phyloP scores from a whole-genome alignment of 1,139 yeast species.

The Zhuliangozyma parablackwelliae region DNA sequence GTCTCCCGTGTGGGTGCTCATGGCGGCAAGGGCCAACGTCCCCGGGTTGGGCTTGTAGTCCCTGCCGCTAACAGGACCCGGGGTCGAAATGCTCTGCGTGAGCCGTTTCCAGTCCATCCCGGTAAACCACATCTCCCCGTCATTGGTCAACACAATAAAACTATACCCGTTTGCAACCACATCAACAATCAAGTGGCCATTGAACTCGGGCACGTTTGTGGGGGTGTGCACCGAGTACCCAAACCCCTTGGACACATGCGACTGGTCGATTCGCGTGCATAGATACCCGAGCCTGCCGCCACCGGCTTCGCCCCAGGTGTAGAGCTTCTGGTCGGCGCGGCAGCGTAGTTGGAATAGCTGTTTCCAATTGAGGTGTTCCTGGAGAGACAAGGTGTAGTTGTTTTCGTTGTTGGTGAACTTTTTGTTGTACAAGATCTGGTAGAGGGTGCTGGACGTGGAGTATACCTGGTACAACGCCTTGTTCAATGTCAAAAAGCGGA shows the following conservation, averaged over 20 bases:
- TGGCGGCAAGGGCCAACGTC: slow-evolving; percentile 12
- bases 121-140: slow-evolving; percentile 52
- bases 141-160: slow-evolving; percentile 53
- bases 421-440: slow-evolving; percentile 47
- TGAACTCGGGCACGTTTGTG: slow-evolving; percentile 26
- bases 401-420: slow-evolving; percentile 29
- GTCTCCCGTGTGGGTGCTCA: slow-evolving; percentile 2
- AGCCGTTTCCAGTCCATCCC: slow-evolving; percentile 49
- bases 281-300: slow-evolving; percentile 58
- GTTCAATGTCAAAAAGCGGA: slow-evolving; percentile 43
- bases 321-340: slow-evolving; percentile 37
- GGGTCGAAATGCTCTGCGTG: slow-evolving; percentile 11
- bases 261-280: slow-evolving; percentile 22
- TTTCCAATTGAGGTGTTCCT: slow-evolving; percentile 48
- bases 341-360: slow-evolving; percentile 42
- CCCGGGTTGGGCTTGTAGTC: slow-evolving; percentile 25
- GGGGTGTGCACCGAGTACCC: slow-evolving; percentile 41
- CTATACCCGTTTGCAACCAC: slow-evolving; percentile 65
- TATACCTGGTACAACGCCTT: slow-evolving; percentile 18
- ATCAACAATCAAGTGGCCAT: slow-evolving; percentile 44
- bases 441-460: slow-evolving; percentile 30
- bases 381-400: slow-evolving; percentile 33
- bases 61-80: slow-evolving; percentile 15
- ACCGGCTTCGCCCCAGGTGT: slow-evolving; percentile 60
- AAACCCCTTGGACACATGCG: slow-evolving; percentile 22